Conservation (phyloP, 495 filamentous ascomycete genomes). For the Polyplosphaeria fusca region DNA sequence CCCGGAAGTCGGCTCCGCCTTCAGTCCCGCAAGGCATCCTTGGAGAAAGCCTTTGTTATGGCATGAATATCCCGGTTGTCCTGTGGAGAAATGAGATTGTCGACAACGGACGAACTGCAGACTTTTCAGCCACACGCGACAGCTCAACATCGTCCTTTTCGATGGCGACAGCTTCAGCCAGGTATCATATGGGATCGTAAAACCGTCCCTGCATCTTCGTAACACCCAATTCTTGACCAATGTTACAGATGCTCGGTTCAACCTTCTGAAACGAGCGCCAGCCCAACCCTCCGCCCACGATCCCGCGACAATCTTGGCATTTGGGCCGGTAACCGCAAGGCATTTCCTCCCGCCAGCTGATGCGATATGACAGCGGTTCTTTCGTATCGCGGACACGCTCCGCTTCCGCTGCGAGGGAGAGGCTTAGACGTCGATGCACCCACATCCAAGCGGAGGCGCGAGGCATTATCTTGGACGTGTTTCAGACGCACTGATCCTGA, state of each 20-base stretch:
- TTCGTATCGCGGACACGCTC: background rate
- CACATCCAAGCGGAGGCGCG: background rate
- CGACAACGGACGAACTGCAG: background rate
- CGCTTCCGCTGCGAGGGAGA: too few relatives aligned
- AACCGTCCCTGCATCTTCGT: constrained; percentile 7
- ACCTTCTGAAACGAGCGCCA: constrained; percentile 2
- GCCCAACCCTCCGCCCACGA: background rate
- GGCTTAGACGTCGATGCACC: constrained; percentile 4
- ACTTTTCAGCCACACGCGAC: constrained; percentile 9
- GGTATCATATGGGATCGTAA: constrained; percentile 4
- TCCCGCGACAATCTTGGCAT: background rate
- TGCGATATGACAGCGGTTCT: too few relatives aligned
- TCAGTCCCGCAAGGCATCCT: background rate
- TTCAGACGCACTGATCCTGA: too few relatives aligned
- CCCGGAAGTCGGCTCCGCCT: background rate
- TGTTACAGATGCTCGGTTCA: constrained; percentile 10
- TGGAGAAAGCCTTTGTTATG: background rate
- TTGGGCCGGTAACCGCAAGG: too few relatives aligned
- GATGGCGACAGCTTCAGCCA: constrained; percentile 5
- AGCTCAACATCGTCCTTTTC: background rate
- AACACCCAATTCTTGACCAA: background rate
- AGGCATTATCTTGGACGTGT: constrained; percentile 10
- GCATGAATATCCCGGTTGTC: background rate
- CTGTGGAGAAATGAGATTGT: background rate
- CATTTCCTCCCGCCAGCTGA: too few relatives aligned